phyloP scores from a whole-genome alignment of 768 basidiomycete species.

The Pulveroboletus frians region DNA sequence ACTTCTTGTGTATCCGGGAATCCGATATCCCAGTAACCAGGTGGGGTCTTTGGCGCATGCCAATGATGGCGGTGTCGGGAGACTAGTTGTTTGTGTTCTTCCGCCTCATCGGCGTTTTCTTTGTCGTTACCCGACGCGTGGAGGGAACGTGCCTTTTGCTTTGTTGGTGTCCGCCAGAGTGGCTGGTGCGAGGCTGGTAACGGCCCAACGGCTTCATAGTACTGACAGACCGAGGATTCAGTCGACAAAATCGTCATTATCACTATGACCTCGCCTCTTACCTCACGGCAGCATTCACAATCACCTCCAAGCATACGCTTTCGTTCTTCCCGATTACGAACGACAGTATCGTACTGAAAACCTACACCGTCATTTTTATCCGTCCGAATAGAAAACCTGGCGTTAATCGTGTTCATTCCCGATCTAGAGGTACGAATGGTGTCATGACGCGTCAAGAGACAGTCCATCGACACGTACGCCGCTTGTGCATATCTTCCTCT shows the following conservation, averaged over 20 bases:
- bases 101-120: slow-evolving; percentile 32
- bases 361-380: slow-evolving; percentile 57
- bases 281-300: slow-evolving; percentile 79
- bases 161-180: slow-evolving; percentile 66
- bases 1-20: slow-evolving; percentile 86
- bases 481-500: slow-evolving; percentile 53
- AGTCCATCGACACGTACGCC: slow-evolving; percentile 25
- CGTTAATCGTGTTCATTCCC: slow-evolving; percentile 49
- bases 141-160: slow-evolving; percentile 16
- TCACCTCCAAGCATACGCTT: slow-evolving; percentile 66
- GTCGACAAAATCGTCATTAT: not conserved
- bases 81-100: slow-evolving; percentile 61
- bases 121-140: slow-evolving; percentile 17
- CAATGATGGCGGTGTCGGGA: slow-evolving; percentile 71
- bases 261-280: slow-evolving; percentile 30
- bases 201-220: slow-evolving; percentile 72
- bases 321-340: slow-evolving; percentile 60
- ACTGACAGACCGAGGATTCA: slow-evolving; percentile 39
- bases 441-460: not conserved
- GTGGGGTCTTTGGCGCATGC: slow-evolving; percentile 70
- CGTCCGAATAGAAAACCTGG: slow-evolving; percentile 62
- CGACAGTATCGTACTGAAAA: slow-evolving; percentile 74
- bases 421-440: slow-evolving; percentile 13
- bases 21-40: slow-evolving; percentile 85
- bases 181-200: slow-evolving; percentile 67